Conservation (phyloP, 306 rosid genomes). For the Pterocarpus macrocarpus region DNA sequence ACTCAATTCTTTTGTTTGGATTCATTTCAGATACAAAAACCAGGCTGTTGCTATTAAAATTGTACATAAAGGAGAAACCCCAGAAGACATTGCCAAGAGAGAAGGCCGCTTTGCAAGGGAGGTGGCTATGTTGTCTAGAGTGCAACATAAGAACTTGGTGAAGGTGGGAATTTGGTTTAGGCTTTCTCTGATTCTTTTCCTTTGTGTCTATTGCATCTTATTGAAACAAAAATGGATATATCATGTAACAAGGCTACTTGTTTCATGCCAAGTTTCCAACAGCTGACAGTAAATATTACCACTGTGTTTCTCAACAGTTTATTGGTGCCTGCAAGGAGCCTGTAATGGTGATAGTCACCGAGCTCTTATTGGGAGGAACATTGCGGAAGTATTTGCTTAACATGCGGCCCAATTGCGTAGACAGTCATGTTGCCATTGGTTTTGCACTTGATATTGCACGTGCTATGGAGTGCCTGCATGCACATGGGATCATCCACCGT, state of each 20-base stretch:
- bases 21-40: slow-evolving; percentile 73
- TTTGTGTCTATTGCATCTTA: slow-evolving; percentile 20
- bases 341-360: slow-evolving; percentile 92
- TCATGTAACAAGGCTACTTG: slow-evolving; percentile 26
- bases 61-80: slow-evolving; percentile 81
- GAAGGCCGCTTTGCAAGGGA: slow-evolving; percentile 90
- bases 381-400: slow-evolving; percentile 83
- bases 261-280: slow-evolving; percentile 43
- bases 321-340: slow-evolving; percentile 98
- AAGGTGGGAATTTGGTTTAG: slow-evolving; percentile 67
- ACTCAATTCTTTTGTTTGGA: slow-evolving; percentile 38
- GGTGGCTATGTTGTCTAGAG: slow-evolving; percentile 89
- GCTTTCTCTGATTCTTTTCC: slow-evolving; percentile 36
- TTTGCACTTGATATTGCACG: slow-evolving; percentile 92
- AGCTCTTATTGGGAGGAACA: slow-evolving; percentile 89
- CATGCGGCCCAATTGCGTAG: slow-evolving; percentile 89
- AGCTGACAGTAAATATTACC: slow-evolving; percentile 41
- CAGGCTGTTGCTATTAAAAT: slow-evolving; percentile 90
- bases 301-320: slow-evolving; percentile 69
- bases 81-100: slow-evolving; percentile 77
- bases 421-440: slow-evolving; percentile 77
- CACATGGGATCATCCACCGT: slow-evolving; percentile 96
- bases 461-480: slow-evolving; percentile 95
- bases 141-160: slow-evolving; percentile 92
- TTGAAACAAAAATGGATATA: slow-evolving; percentile 23